A percentile compares a stretch with the other conserved stretches of the same genome.
phyloP scores from a whole-genome alignment of 2,329 filamentous ascomycete genomes.

The Lithohypha guttulata region DNA sequence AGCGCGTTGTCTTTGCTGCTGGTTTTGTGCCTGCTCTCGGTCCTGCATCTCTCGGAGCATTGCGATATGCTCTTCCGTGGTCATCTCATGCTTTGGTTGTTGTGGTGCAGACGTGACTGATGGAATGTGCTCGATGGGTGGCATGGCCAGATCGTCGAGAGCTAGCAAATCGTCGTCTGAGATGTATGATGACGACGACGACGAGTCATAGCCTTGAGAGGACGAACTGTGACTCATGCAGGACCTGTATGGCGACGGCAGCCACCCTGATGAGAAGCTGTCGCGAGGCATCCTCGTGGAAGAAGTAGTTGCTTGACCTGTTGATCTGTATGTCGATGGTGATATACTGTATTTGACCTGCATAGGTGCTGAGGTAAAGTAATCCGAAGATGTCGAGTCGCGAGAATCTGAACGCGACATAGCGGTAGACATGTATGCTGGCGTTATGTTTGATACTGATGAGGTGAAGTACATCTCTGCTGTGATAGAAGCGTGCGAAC shows the following conservation, averaged over 20 bases:
- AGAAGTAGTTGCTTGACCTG: slow-evolving; percentile 12
- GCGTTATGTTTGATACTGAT: slow-evolving; percentile 20
- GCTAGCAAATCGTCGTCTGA: slow-evolving; percentile 22
- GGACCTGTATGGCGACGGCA: slow-evolving; percentile 21
- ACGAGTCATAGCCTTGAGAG: slow-evolving; percentile 10
- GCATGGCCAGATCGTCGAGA: slow-evolving; percentile 14
- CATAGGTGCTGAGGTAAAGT: slow-evolving; percentile 14
- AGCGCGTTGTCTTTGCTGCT: slow-evolving; percentile 9
- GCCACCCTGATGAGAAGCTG: slow-evolving; percentile 20
- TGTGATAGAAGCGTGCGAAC: not conserved
- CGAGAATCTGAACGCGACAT: slow-evolving; percentile 23
- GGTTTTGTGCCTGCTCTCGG: slow-evolving; percentile 14
- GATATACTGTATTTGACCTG: slow-evolving; percentile 17
- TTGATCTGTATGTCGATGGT: slow-evolving; percentile 13
- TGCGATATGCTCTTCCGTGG: slow-evolving; percentile 22
- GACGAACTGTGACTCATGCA: slow-evolving; percentile 15
- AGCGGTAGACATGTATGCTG: slow-evolving; percentile 19
- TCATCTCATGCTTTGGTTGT: slow-evolving; percentile 17
- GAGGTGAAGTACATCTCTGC: slow-evolving; percentile 20
- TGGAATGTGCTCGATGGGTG: slow-evolving; percentile 14
- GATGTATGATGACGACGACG: slow-evolving; percentile 17
- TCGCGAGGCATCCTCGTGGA: slow-evolving; percentile 18
- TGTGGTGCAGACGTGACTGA: slow-evolving; percentile 2
- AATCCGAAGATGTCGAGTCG: slow-evolving; percentile 17
- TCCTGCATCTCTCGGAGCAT: slow-evolving; percentile 20